Evolutionary conservation across 441 rosid species (phyloP), one percentile per base, ranked within the genome.

Genomic region (Lepidium campestre): DNA sequence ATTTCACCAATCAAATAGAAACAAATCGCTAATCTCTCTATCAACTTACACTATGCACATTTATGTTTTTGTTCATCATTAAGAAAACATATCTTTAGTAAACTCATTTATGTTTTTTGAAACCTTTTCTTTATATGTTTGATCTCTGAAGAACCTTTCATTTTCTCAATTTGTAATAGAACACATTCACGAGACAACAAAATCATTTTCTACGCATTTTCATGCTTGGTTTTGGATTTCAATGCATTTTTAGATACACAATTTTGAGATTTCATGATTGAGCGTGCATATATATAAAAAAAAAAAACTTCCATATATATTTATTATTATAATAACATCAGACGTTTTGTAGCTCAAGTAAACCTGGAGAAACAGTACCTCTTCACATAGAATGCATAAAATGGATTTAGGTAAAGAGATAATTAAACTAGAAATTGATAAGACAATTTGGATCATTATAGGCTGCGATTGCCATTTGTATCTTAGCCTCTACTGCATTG

Each of bases 391-490:
- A 68, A n/a, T 49, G 10, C 67, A 52, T 60, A 15, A 49, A 54
- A 36, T 10, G 4, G 19, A 6, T 25, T 53, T 22, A 11, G 18
- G 20, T 25, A 23, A 32, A 36, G 19, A 0, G 20, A 7, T 14
- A 53, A 22, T 5, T 3, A 37, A 2, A 54, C 58, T 41, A 74
- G 29, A 62, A 62, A 50, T 39, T 59, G 58, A 65, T 22, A 17
- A 65, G n/a, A 45, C 34, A 41, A 42, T 46, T 59, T 14, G 72
- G 72, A 75, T 65, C 72, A 37, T 75, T 75, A 40, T 52, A 64
- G 27, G 71, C 72, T 65, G 72, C 50, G 6, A 75, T 75, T 54
- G 75, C 75, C 4, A 23, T 58, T 35, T 75, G 67, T 70, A 75
- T 70, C 46, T 34, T 70, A 9, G 46, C 46, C 67, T 70, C 71